Evolutionary conservation across 2,329 filamentous ascomycete species (phyloP).

Genomic region (Paracorniculantispora psalliotae): DNA sequence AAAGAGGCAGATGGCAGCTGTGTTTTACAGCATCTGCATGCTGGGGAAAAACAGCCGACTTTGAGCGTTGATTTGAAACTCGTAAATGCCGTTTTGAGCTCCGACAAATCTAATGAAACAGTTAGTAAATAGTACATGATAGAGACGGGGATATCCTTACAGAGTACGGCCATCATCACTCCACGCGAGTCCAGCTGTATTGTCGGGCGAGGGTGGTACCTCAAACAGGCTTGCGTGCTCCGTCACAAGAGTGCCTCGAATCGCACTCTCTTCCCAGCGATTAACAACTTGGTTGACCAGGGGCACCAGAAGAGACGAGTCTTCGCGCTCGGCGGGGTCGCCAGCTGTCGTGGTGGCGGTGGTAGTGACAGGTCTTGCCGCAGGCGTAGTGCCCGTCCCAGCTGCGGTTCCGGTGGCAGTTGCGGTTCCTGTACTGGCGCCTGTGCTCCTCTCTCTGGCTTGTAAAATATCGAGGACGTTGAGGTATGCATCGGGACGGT

Average conservation of each 20-base stretch:
- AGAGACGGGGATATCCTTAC: conserved; percentile 40
- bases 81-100: conserved; percentile 70
- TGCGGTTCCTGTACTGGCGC: conserved; percentile 6
- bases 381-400: not conserved
- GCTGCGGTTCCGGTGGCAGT: not conserved
- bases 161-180: conserved; percentile 54
- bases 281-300: conserved; percentile 34
- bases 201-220: conserved; percentile 44
- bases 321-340: conserved; percentile 31
- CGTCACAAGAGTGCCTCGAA: conserved; percentile 26
- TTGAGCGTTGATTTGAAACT: conserved; percentile 62
- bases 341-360: not conserved
- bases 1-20: not conserved
- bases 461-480: conserved; percentile 35
- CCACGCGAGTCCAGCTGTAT: conserved; percentile 59
- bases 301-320: conserved; percentile 32
- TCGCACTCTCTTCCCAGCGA: conserved; percentile 34
- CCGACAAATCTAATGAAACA: conserved; percentile 48
- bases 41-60: conserved; percentile 56
- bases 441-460: conserved; percentile 23
- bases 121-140: conserved; percentile 18
- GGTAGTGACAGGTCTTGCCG: not conserved
- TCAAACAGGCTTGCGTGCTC: conserved; percentile 38
- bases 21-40: conserved; percentile 45
- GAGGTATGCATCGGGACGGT: conserved; percentile 22